Percentiles rank a stretch among this genome's conserved stretches.
Conservation (phyloP, 2,329 filamentous ascomycete species). For the Colletotrichum zoysiae region DNA sequence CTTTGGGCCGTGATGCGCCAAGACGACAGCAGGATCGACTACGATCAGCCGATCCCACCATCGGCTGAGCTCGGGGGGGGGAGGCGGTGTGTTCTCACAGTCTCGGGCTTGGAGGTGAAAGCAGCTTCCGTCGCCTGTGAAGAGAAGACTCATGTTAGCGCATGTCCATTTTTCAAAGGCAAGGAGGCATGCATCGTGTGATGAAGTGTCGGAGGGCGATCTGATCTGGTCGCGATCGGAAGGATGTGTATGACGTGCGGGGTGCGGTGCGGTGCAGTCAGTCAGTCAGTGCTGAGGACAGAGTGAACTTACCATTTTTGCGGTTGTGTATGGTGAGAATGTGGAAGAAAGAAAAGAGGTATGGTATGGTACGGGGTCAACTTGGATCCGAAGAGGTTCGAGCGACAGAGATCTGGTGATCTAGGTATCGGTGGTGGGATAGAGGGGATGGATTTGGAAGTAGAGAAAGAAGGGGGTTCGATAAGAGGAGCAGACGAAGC, state of each 20-base stretch:
- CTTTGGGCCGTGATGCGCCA: neutral
- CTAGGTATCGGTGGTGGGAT: constrained; percentile 19
- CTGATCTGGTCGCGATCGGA: neutral
- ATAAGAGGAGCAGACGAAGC: constrained; percentile 25
- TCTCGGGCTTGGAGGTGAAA: constrained; percentile 51
- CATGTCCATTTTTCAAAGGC: neutral
- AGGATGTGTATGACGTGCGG: constrained; percentile 5
- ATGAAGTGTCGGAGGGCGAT: neutral
- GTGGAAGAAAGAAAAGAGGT: constrained; percentile 11
- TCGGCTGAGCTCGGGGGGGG: neutral
- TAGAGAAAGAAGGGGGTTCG: constrained; percentile 11
- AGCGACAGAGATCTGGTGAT: constrained; percentile 19
- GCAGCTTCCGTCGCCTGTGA: constrained; percentile 48
- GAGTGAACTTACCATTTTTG: constrained; percentile 44
- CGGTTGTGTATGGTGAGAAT: constrained; percentile 34
- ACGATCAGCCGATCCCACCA: neutral
- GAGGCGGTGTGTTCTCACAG: constrained; percentile 46
- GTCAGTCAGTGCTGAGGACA: neutral
- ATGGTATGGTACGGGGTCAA: constrained; percentile 1
- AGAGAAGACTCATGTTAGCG: constrained; percentile 39
- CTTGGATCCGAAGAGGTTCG: neutral
- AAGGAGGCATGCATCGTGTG: neutral
- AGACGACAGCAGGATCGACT: neutral
- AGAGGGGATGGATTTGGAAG: constrained; percentile 14
- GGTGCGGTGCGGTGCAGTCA: neutral